These are phyloP conservation scores for Gossypium sturtianum DNA, from an alignment of 345 rosid genomes.

Conservation along the genomic window DNA sequence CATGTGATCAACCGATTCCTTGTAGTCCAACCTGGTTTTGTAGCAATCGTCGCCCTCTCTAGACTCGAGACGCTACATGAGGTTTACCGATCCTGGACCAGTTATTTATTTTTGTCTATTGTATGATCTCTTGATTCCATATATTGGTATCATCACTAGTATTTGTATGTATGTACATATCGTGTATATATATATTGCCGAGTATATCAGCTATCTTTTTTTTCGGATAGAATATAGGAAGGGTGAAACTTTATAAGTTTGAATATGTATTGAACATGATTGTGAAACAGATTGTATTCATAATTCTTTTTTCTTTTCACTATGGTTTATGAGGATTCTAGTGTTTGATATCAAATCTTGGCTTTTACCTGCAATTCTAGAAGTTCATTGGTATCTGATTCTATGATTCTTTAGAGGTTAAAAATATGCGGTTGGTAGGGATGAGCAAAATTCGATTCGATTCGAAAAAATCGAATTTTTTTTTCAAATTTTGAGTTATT, in stretches of 20 bases:
- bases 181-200: neutral
- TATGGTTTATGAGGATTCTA: neutral
- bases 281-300: neutral
- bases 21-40: conserved; percentile 1
- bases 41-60: neutral
- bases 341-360: neutral
- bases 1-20: neutral
- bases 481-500: too few species aligned
- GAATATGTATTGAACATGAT: neutral
- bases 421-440: too few species aligned
- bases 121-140: conserved; percentile 18
- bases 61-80: neutral
- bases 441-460: too few species aligned
- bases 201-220: neutral
- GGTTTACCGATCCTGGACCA: conserved; percentile 3
- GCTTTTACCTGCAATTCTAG: neutral
- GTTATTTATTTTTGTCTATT: neutral
- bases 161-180: neutral
- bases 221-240: neutral
- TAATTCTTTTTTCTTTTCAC: neutral
- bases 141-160: neutral
- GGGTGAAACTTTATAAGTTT: neutral
- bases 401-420: neutral
- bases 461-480: too few species aligned
- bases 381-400: neutral